Conservation (phyloP, 192 early-diverging fungal species). For the Entomortierella beljakovae region DNA sequence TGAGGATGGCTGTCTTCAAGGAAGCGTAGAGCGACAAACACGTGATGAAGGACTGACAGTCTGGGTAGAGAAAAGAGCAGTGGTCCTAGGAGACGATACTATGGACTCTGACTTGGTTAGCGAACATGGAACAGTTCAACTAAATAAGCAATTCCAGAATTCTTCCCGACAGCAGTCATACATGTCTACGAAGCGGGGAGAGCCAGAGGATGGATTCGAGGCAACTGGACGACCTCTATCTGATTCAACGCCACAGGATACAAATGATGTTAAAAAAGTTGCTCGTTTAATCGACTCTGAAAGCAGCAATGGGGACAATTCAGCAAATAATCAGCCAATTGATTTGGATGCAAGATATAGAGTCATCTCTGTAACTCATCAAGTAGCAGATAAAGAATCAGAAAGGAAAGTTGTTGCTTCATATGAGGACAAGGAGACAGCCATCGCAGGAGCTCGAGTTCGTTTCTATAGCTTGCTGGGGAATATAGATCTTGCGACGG, state of each 20-base stretch:
- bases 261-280: not conserved
- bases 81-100: conserved; percentile 39
- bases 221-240: conserved; percentile 8
- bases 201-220: conserved; percentile 38
- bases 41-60: conserved; percentile 46
- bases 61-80: conserved; percentile 50
- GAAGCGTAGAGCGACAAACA: conserved; percentile 16
- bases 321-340: not conserved
- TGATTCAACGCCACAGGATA: no score
- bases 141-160: conserved; percentile 9
- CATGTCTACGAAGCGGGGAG: conserved; percentile 49
- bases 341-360: conserved; percentile 6
- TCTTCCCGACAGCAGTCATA: not conserved
- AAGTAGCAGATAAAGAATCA: not conserved
- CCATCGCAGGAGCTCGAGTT: conserved; percentile 15
- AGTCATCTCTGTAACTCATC: not conserved
- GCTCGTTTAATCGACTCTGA: not conserved
- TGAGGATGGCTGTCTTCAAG: conserved; percentile 48
- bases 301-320: not conserved
- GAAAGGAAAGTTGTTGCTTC: conserved; percentile 1
- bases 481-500: conserved; percentile 2
- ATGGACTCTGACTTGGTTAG: conserved; percentile 36
- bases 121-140: conserved; percentile 33
- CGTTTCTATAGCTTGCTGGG: conserved; percentile 15
- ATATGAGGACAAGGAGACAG: conserved; percentile 11